Base-by-base conservation (phyloP, 495 filamentous ascomycete genomes). In the Xylaria castorea region DNA sequence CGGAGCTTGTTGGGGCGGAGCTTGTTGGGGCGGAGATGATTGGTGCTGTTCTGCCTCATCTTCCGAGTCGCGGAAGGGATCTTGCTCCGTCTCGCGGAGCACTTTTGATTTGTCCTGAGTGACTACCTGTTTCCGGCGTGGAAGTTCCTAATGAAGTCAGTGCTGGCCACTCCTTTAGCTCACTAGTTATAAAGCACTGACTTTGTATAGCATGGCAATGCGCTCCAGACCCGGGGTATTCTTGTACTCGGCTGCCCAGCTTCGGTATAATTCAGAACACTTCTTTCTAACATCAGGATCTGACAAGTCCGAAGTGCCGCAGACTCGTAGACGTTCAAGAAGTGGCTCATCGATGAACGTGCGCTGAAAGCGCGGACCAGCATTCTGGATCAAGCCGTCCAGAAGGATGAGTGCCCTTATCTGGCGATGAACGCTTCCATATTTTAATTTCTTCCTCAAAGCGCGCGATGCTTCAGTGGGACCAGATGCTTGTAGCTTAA, bases 391-490 rank as follows among this genome's bases (percentile, higher is more conserved):
- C 32, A 98, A 85, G 57, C 92, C 94, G 80, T 99, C 96, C 5
- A 99, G 90, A 38, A 99, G 92, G 12, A 91, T 92, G 50, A 99
- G 88, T 67, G 97, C 92, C 53, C 97, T 90, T 7, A 99, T 86
- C 80, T 98, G 97, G 22, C 94, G 91, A 79, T 98, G 95, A 25
- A 95, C 84, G 74, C 89, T 97, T 67, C 97, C 97, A 80, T 99
- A 99, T 82, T 98, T 98, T 88, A 99, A 88, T 85, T 99, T 98
- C 90, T 98, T 99, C 61, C 97, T 89, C 75, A 98, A 88, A 27
- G 97, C 95, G 79, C 97, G 89, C 73, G 94, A 93, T 64, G 94
- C 94, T 84, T 99, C 97, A 8, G 89, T 89, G 1, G 97, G 95
- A 2, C 97, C 97, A 25, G 92, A 92, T 60, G 88, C 88, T 81